Evolutionary conservation across 2,329 filamentous ascomycete species (phyloP), one percentile per base, ranked within the genome.

Genomic region (Geosmithia morbida): DNA sequence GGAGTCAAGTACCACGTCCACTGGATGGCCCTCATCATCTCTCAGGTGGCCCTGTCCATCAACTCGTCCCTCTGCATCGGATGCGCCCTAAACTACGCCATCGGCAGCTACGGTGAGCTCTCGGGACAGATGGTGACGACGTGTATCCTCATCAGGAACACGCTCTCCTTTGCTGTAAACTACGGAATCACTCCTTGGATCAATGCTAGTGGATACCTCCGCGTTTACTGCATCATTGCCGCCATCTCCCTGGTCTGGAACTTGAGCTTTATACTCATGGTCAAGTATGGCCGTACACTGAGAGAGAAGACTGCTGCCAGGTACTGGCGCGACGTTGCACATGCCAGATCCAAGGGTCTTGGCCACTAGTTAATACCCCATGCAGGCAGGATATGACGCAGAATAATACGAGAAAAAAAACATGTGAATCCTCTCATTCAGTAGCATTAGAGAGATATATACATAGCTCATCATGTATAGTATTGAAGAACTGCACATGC

Each of bases 281-380:
- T 72, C 10, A 67, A 61, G 52, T 75, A 61, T 51, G 72, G 72
- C 2, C 72, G 71, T 50, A 51, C 50, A 7, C 55, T 71, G 54
- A 60, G 66, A 48, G 61, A 62, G 46, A 61, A 51, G 51, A 66
- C 59, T 14, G 64, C 63, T 7, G 51, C 43, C 20, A 57, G 60
- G 46, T 69, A 68, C 51, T 61, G 57, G 50, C 57, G 57, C 33
- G 66, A 64, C 51, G 64, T 68, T 2, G 58, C 60, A 44, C 45
- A 48, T 30, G 54, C 54, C 2, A 49, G 50, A 16, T 49, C 48
- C 2, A 55, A 55, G 46, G 54, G 54, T 17, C 29, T 55, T 8
- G 47, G 49, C 40, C 52, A 53, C 43, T 53, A 44, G 33, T n/a
- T n/a, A n/a, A 37, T 11, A 3, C 3, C 33, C 14, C 33, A 11